Evolutionary conservation across 768 basidiomycete species (phyloP).

Genomic region (Lactarius evosmus): DNA sequence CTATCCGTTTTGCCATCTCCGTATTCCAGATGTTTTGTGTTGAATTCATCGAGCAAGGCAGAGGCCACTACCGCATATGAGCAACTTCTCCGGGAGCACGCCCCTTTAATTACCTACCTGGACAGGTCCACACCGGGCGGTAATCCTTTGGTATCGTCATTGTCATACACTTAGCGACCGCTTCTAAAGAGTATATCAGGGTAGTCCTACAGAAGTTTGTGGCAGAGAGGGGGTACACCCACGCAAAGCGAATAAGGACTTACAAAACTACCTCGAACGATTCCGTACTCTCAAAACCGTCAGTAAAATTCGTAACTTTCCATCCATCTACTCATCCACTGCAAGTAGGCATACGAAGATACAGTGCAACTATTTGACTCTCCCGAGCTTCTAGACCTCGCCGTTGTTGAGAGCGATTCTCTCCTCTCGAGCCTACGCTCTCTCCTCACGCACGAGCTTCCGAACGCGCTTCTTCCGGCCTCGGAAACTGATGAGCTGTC

Average conservation of each 20-base stretch:
- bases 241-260: conserved; percentile 8
- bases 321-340: conserved; percentile 6
- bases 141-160: conserved; percentile 9
- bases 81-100: conserved; percentile 21
- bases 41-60: conserved; percentile 12
- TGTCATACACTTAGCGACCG: neutral
- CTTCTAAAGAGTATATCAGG: conserved; percentile 8
- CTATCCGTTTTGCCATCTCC: neutral
- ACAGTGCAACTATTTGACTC: conserved; percentile 24
- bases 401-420: conserved; percentile 13
- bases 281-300: conserved; percentile 14
- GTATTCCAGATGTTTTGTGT: neutral
- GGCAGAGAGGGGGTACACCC: neutral
- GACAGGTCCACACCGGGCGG: conserved; percentile 1
- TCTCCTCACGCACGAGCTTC: conserved; percentile 48
- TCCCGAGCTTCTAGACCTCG: conserved; percentile 27
- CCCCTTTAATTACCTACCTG: conserved; percentile 15
- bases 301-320: conserved; percentile 10
- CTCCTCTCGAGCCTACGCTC: conserved; percentile 18
- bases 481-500: conserved; percentile 64
- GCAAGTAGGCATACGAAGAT: conserved; percentile 20
- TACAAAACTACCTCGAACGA: conserved; percentile 4
- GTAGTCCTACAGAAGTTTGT: neutral
- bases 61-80: conserved; percentile 15
- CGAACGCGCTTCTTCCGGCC: conserved; percentile 67